A percentile compares a stretch with the other conserved stretches of the same genome.
These are phyloP conservation scores for Boletus putidus DNA, from an alignment of 1,284 basidiomycete species.

Conservation along the genomic window DNA sequence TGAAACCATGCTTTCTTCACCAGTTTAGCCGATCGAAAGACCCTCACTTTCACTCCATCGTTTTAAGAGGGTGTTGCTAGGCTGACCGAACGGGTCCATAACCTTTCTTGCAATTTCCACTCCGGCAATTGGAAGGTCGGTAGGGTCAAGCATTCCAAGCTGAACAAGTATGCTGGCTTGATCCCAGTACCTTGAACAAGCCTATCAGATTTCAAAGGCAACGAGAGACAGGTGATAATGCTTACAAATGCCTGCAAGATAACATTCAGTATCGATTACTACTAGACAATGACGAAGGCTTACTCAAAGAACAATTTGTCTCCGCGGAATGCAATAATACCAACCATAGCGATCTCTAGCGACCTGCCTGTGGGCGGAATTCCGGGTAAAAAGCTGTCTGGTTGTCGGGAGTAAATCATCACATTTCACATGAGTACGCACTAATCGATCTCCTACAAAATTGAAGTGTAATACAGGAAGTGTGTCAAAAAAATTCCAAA, in stretches of 20 bases:
- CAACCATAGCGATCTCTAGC: constrained; percentile 51
- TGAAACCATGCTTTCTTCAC: background rate
- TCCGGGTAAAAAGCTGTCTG: constrained; percentile 43
- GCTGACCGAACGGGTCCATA: constrained; percentile 44
- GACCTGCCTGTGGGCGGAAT: constrained; percentile 48
- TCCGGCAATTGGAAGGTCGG: constrained; percentile 42
- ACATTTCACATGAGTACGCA: constrained; percentile 20
- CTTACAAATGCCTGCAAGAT: constrained; percentile 30
- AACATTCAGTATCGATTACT: background rate
- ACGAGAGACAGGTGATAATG: background rate
- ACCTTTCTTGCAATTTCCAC: constrained; percentile 45
- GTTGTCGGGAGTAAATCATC: constrained; percentile 4
- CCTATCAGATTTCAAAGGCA: background rate
- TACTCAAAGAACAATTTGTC: constrained; percentile 55
- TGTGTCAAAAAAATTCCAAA: background rate
- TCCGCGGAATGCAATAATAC: constrained; percentile 52
- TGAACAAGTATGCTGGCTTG: constrained; percentile 49
- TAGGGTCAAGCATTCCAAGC: constrained; percentile 42
- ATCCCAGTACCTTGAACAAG: constrained; percentile 46
- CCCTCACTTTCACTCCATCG: constrained; percentile 46
- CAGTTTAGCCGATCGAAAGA: constrained; percentile 29
- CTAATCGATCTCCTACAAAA: constrained; percentile 49
- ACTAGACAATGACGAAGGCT: constrained; percentile 20
- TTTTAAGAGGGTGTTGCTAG: constrained; percentile 43
- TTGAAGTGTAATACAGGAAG: constrained; percentile 10